Conservation (phyloP, 2,329 filamentous ascomycete species). For the Alternaria conjuncta region DNA sequence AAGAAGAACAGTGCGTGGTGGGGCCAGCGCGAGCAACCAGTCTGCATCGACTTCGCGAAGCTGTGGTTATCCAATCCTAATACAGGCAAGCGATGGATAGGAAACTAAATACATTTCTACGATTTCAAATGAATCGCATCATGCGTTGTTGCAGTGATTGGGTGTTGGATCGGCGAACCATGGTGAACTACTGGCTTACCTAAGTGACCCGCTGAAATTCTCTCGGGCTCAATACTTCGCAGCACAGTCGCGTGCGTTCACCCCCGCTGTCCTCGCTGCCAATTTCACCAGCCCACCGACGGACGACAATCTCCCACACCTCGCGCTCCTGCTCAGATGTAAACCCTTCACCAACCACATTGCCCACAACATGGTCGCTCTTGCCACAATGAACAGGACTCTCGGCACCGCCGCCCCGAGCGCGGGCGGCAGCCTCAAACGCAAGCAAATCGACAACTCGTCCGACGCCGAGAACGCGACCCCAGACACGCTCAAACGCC, state of each 20-base stretch:
- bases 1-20: background rate
- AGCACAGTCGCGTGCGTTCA: constrained; percentile 22
- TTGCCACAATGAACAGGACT: constrained; percentile 40
- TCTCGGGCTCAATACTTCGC: constrained; percentile 6
- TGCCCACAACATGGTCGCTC: constrained; percentile 46
- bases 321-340: constrained; percentile 33
- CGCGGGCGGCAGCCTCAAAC: constrained; percentile 46
- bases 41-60: background rate
- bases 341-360: constrained; percentile 18
- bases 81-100: background rate
- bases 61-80: background rate
- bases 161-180: background rate
- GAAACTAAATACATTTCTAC: background rate
- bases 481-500: constrained; percentile 50
- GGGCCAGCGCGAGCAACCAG: background rate
- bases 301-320: background rate
- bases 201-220: constrained; percentile 21
- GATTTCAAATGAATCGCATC: background rate
- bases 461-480: constrained; percentile 42
- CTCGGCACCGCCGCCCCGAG: constrained; percentile 37
- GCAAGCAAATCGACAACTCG: constrained; percentile 41
- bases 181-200: constrained; percentile 9
- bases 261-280: constrained; percentile 16
- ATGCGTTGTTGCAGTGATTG: background rate
- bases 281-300: constrained; percentile 16